A percentile compares a stretch with the other conserved stretches of the same genome.
These are phyloP conservation scores for Penicillium angulare DNA, from an alignment of 495 filamentous ascomycete genomes.

Conservation along the genomic window DNA sequence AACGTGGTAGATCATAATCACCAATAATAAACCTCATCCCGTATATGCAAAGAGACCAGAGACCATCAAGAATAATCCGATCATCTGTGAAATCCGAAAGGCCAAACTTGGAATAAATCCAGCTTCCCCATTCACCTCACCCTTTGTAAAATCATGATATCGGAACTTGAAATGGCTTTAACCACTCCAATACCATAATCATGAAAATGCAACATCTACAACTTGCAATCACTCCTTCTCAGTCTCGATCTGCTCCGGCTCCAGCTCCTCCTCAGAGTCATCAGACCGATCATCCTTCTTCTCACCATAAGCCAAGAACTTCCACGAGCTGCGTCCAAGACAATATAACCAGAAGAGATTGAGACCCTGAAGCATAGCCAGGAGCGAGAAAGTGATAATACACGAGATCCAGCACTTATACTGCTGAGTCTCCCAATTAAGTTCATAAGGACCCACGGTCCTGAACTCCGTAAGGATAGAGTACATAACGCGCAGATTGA, in stretches of 20 bases:
- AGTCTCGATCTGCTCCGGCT: background rate
- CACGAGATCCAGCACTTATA: conserved; percentile 73
- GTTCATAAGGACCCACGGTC: conserved; percentile 74
- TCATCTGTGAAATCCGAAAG: too few species aligned
- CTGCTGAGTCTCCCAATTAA: conserved; percentile 72
- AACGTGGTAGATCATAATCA: too few species aligned
- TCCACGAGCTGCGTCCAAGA: conserved; percentile 50
- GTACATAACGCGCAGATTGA: conserved; percentile 77
- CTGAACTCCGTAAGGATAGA: conserved; percentile 75
- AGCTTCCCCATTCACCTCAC: too few species aligned
- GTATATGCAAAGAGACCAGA: too few species aligned
- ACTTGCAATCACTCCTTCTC: background rate
- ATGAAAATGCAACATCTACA: too few species aligned
- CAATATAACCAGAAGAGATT: conserved; percentile 80
- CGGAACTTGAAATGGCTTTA: too few species aligned
- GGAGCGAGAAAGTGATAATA: conserved; percentile 59
- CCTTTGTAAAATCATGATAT: too few species aligned
- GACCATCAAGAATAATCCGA: too few species aligned
- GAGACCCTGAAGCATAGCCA: conserved; percentile 66
- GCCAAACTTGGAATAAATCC: too few species aligned
- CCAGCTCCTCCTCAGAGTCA: conserved; percentile 11
- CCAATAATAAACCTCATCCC: too few species aligned
- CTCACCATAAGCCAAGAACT: conserved; percentile 17
- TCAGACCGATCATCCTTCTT: conserved; percentile 31
- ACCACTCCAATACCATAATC: too few species aligned